Evolutionary conservation across 1,284 basidiomycete genomes (phyloP), one percentile per base, ranked within the genome.

Genomic region (Amylostereum areolatum): DNA sequence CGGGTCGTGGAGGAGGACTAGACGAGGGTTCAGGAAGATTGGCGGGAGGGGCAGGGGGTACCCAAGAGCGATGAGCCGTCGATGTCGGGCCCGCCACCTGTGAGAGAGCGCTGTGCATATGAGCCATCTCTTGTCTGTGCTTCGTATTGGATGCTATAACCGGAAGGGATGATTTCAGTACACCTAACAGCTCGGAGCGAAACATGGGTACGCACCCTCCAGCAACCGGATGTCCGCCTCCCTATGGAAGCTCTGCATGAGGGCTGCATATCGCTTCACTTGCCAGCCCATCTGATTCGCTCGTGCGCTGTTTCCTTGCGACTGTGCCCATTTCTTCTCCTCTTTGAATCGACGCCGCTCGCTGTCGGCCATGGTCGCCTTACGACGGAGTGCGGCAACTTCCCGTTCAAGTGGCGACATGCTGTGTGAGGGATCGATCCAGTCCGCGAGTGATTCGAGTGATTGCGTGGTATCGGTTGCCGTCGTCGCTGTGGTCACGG

Each of bases 291-390:
- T 80, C 69, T 91, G 83, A 28, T 75, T 71, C 24, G 86, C 88
- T 41, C 86, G 76, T 10, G 83, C 81, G 40, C 69, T 58, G 61
- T 91, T 89, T 0, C 86, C 86, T 62, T 85, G 79, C 29, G 85
- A 83, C 45, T 82, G 61, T 2, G 88, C 88, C 88, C 88, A 91
- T 63, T 90, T 88, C 59, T 80, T 75, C 65, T 91, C 88, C 65
- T 91, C 88, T 68, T 82, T 86, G 68, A 82, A 88, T 49, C 87
- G 74, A 43, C 88, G 74, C 32, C 85, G 79, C 65, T 91, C 87
- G 53, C 81, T 88, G 56, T 89, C 89, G 25, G 89, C 88, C 50
- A 89, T 66, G 25, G 84, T 83, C 18, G 88, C 88, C 34, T 85
- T 77, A 40, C 85, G 80, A 46, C 87, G 77, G 29, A 91, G 72